Percentiles rank a stretch among this genome's conserved stretches.
Conservation (phyloP, 345 rosid genomes). For the Firmiana major region DNA sequence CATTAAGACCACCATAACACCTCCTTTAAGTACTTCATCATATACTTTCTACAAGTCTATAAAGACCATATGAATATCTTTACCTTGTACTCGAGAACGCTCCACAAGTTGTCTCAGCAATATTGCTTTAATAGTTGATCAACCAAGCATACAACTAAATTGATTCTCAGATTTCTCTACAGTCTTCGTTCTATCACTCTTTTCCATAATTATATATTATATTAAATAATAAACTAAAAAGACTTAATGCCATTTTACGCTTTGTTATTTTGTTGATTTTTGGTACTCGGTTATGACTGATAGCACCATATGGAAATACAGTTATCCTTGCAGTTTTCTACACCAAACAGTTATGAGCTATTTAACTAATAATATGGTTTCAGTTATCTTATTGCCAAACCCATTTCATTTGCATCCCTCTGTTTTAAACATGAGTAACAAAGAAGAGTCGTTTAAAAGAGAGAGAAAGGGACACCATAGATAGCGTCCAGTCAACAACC, state of each 20-base stretch:
- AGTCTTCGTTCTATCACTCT: no score
- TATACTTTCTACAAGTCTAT: no score
- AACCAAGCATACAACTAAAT: no score
- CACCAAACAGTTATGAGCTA: neutral
- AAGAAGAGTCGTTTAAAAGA: neutral
- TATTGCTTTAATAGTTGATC: no score
- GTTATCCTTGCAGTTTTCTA: neutral
- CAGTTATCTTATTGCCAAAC: neutral
- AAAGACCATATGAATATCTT: no score
- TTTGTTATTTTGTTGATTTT: neutral
- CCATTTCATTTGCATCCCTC: neutral
- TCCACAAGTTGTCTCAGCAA: no score
- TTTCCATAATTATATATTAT: neutral
- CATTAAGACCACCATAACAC: no score
- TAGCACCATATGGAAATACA: neutral
- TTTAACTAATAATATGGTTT: neutral
- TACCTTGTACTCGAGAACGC: no score
- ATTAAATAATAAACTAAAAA: neutral
- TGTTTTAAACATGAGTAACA: neutral
- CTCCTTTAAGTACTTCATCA: no score
- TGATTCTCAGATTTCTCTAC: no score
- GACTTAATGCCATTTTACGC: neutral
- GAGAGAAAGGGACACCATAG: neutral
- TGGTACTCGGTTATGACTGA: neutral
- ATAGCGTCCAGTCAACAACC: neutral